These are phyloP conservation scores for Botrytis byssoidea DNA, from an alignment of 2,329 filamentous ascomycete genomes.

Conservation along the genomic window DNA sequence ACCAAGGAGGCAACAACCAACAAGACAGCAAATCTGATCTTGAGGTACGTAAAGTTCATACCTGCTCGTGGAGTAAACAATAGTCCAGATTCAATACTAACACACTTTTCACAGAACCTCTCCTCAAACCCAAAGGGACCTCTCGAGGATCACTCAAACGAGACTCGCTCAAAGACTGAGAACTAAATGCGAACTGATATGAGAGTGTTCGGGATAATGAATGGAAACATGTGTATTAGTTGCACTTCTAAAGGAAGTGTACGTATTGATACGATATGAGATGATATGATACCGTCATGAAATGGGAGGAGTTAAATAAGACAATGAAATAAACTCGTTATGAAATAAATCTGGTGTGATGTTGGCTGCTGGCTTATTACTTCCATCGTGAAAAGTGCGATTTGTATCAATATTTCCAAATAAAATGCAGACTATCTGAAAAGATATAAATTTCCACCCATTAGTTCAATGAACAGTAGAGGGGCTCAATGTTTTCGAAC, in stretches of 20 bases:
- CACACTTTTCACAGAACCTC: constrained; percentile 45
- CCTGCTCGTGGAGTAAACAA: not conserved
- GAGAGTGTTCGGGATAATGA: not conserved
- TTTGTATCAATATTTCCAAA: not conserved
- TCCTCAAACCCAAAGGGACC: constrained; percentile 64
- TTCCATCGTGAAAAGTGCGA: not conserved
- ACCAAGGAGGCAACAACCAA: constrained; percentile 53
- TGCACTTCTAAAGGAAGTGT: not conserved
- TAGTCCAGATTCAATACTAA: not conserved
- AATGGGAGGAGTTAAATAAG: not conserved
- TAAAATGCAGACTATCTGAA: too few species aligned
- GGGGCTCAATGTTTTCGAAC: not conserved
- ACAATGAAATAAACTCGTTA: not conserved
- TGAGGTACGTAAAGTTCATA: constrained; percentile 42
- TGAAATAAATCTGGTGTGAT: not conserved
- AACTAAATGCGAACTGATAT: not conserved
- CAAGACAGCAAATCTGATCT: constrained; percentile 50
- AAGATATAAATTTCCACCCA: not conserved
- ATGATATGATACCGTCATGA: constrained; percentile 1
- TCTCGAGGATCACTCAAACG: constrained; percentile 59
- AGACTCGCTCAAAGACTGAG: constrained; percentile 45
- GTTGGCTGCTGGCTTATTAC: too few species aligned
- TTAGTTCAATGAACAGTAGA: not conserved
- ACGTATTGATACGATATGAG: not conserved
- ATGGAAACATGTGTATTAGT: not conserved